Evolutionary conservation across 495 filamentous ascomycete species (phyloP).

Genomic region (Talaromyces nanjingensis): DNA sequence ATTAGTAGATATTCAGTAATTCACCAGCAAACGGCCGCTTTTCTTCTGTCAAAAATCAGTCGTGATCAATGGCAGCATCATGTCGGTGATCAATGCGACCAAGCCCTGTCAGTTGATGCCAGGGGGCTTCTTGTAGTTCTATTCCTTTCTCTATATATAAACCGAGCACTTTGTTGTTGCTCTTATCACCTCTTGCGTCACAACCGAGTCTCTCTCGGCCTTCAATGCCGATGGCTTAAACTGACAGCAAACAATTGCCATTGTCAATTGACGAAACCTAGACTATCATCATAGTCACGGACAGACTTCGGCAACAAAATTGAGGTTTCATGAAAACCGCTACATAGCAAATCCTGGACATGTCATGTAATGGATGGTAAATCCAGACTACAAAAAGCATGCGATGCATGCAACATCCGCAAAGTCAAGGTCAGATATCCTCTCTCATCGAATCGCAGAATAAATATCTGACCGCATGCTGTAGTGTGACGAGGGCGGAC

Average conservation of each 20-base stretch:
- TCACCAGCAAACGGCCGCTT: neutral
- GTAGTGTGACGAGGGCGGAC: conserved; percentile 74
- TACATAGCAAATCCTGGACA: neutral
- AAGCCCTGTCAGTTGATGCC: neutral
- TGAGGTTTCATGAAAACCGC: too few species aligned
- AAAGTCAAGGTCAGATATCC: conserved; percentile 66
- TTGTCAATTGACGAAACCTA: neutral
- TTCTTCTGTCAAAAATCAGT: neutral
- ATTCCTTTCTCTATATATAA: neutral
- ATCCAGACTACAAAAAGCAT: conserved; percentile 65
- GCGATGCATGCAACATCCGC: conserved; percentile 76
- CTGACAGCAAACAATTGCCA: neutral
- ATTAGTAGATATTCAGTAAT: neutral
- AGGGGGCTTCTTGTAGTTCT: neutral
- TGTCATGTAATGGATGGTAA: conserved; percentile 31
- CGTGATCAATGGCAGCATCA: neutral
- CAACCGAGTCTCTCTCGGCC: neutral
- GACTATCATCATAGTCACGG: too few species aligned
- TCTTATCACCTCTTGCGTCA: conserved; percentile 3
- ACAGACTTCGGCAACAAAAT: too few species aligned
- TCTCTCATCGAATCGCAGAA: neutral
- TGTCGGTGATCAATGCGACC: neutral
- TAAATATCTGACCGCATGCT: conserved; percentile 4
- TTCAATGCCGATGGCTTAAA: conserved; percentile 1
- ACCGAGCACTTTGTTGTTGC: neutral